Conservation (phyloP, 331 rosid genomes). For the Erythrophleum ivorense region DNA sequence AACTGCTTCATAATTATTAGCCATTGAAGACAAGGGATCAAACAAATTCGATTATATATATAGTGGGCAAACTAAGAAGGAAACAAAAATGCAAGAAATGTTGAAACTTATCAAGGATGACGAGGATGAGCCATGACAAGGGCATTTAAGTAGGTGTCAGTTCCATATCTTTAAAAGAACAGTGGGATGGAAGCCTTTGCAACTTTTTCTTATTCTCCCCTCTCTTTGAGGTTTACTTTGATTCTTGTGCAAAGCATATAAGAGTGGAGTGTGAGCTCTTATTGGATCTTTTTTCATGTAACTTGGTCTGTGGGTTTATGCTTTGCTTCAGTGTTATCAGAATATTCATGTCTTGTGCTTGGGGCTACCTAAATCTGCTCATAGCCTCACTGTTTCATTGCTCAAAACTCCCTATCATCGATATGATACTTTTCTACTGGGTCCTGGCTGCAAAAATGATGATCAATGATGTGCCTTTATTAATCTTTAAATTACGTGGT, state of each 20-base stretch:
- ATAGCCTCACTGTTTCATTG: not conserved
- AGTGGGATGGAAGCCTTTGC: constrained; percentile 61
- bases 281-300: constrained; percentile 42
- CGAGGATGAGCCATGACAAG: constrained; percentile 30
- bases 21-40: not conserved
- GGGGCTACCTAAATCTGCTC: constrained; percentile 38
- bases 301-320: constrained; percentile 65
- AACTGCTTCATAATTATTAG: not conserved
- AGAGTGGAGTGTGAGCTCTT: constrained; percentile 16
- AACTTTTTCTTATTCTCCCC: constrained; percentile 62
- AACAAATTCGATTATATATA: not conserved
- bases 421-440: not conserved
- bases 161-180: constrained; percentile 41
- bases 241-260: constrained; percentile 68
- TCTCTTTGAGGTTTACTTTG: constrained; percentile 57
- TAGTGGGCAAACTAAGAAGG: constrained; percentile 47
- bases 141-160: constrained; percentile 64
- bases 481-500: not conserved
- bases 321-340: constrained; percentile 72
- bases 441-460: not conserved
- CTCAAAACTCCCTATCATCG: not conserved
- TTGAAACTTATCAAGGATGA: constrained; percentile 23
- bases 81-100: constrained; percentile 17
- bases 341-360: constrained; percentile 83
- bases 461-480: not conserved